A percentile compares a stretch with the other conserved stretches of the same genome.
phyloP scores from a whole-genome alignment of 495 filamentous ascomycete genomes.

The Xylaria castorea region DNA sequence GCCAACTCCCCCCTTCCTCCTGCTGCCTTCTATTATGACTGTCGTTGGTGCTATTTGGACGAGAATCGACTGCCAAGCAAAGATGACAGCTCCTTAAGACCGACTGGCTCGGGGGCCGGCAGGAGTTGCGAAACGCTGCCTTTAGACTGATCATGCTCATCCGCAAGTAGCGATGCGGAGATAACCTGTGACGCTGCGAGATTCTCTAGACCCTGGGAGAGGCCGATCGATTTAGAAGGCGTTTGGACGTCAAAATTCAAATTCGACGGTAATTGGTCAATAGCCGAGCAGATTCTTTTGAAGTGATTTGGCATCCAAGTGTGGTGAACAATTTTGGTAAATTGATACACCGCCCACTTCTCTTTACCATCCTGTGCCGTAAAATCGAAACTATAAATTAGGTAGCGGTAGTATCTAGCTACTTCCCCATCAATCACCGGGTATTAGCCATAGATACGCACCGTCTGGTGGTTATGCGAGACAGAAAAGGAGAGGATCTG shows the following conservation, averaged over 20 bases:
- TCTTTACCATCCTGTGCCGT: constrained; percentile 39
- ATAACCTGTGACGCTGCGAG: constrained; percentile 8
- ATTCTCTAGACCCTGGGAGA: constrained; percentile 24
- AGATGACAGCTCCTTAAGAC: not conserved
- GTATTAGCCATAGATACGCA: constrained; percentile 51
- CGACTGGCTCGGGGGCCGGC: not conserved
- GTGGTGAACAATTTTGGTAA: constrained; percentile 52
- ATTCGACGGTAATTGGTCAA: constrained; percentile 47
- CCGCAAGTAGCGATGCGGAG: constrained; percentile 10
- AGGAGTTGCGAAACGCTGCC: not conserved
- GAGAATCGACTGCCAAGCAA: not conserved
- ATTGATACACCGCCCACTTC: constrained; percentile 46
- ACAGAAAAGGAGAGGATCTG: constrained; percentile 56
- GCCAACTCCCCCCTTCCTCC: no score
- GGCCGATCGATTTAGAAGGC: constrained; percentile 27
- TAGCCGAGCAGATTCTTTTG: constrained; percentile 50
- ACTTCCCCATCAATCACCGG: constrained; percentile 39
- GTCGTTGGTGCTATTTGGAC: not conserved
- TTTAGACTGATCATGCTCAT: not conserved
- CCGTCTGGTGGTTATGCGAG: constrained; percentile 49
- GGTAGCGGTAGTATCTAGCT: constrained; percentile 43
- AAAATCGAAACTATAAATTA: constrained; percentile 35
- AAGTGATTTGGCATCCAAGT: constrained; percentile 49
- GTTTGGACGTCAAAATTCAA: constrained; percentile 30
- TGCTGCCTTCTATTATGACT: no score